These are phyloP conservation scores for Neurospora sp. DNA, from an alignment of 495 filamentous ascomycete genomes.

Conservation along the genomic window DNA sequence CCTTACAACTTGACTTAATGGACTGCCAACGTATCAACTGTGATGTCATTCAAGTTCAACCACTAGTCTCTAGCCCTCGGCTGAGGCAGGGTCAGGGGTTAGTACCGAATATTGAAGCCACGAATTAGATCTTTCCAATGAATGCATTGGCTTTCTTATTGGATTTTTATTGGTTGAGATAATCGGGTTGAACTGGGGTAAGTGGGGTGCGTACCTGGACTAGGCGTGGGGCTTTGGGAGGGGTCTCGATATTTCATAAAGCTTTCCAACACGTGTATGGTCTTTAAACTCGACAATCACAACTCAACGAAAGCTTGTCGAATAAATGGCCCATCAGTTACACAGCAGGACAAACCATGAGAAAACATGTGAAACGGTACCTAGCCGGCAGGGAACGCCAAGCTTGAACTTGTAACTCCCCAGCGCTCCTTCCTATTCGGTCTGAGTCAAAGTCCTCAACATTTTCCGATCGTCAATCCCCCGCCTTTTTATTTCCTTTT, in stretches of 20 bases:
- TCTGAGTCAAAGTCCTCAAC: neutral
- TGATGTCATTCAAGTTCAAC: too few relatives aligned
- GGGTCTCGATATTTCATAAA: neutral
- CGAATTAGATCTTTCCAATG: neutral
- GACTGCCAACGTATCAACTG: neutral
- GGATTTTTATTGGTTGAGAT: neutral
- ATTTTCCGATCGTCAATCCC: neutral
- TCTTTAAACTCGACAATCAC: neutral
- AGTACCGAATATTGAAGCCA: neutral
- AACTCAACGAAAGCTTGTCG: neutral
- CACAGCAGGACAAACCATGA: too few relatives aligned
- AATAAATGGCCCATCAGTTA: neutral
- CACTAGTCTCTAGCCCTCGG: too few relatives aligned
- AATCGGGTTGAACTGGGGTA: neutral
- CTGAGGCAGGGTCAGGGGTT: neutral
- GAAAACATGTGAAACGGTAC: neutral
- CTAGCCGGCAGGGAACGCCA: neutral
- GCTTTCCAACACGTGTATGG: neutral
- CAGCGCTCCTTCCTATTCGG: neutral
- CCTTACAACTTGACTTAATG: neutral
- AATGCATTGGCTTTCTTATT: neutral
- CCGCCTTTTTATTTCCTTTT: neutral
- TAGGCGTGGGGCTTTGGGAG: neutral
- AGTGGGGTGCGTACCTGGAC: neutral
- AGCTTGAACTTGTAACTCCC: neutral